phyloP scores from a whole-genome alignment of 2,329 filamentous ascomycete species.

The Fusarium sp. region DNA sequence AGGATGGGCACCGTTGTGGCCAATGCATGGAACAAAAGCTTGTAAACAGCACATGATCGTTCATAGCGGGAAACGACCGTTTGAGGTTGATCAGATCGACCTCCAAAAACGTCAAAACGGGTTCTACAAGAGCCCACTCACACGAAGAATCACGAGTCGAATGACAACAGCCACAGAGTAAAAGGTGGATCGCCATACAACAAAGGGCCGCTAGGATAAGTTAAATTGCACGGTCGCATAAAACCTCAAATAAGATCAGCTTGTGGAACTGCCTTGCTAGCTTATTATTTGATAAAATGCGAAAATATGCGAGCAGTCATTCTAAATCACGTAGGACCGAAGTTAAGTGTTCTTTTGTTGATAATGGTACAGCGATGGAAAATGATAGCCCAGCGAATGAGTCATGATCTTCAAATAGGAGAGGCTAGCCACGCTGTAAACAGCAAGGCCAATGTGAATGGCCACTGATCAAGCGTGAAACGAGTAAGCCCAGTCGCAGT shows the following conservation, averaged over 20 bases:
- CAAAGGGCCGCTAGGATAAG: constrained; percentile 7
- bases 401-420: constrained; percentile 1
- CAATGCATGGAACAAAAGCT: constrained; percentile 15
- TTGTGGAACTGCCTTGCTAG: constrained; percentile 31
- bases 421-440: constrained; percentile 4
- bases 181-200: constrained; percentile 5
- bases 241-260: constrained; percentile 34
- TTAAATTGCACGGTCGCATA: constrained; percentile 31
- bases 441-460: constrained; percentile 4
- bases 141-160: constrained; percentile 35
- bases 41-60: constrained; percentile 33
- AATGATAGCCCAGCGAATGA: neutral
- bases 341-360: neutral
- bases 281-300: constrained; percentile 33
- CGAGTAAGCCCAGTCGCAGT: constrained; percentile 5
- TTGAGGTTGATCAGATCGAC: constrained; percentile 13
- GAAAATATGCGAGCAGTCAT: constrained; percentile 11
- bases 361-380: neutral
- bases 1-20: constrained; percentile 17
- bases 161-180: constrained; percentile 26
- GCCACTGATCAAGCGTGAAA: constrained; percentile 5
- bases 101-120: constrained; percentile 8
- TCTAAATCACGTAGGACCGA: neutral
- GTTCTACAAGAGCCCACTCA: constrained; percentile 9
- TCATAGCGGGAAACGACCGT: constrained; percentile 4